Evolutionary conservation across 108 stramenopile species (phyloP), one percentile per base, ranked within the genome.

Genomic region (Licmophora abbreviata): DNA sequence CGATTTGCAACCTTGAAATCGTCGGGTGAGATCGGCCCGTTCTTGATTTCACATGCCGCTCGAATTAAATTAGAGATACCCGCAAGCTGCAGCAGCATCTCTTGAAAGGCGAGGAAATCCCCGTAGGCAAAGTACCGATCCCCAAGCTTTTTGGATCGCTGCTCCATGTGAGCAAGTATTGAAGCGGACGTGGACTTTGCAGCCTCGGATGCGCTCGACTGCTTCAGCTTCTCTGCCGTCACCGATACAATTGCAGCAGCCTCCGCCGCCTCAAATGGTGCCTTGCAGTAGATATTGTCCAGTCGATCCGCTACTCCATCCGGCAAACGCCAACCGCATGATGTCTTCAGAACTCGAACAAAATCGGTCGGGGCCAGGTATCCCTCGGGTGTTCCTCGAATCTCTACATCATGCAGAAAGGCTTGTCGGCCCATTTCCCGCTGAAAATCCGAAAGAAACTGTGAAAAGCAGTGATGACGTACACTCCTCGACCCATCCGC

Each of bases 1-100:
- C 61, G 59, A 26, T 57, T 66, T 11, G 73, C 73, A 6, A 74
- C 78, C 52, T 80, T 80, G 54, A 80, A 48, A 51, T 80, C 79
- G 44, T 80, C 79, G 9, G 67, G 50, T 17, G 74, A 75, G 11
- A 80, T 40, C 11, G 70, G 50, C n/a, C 66, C 74, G 17, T 50
- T 49, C 55, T 73, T 80, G 31, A 71, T 56, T 14, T 65, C 36
- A 15, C 59, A 58, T 2, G 70, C 66, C 40, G 37, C 34, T 25
- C 67, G 53, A 37, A 78, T 66, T 25, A 69, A 49, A 38, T 59
- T 65, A 50, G 63, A 73, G 23, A 73, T 62, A 10, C 68, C 64
- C 2, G 71, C 60, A 32, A 78, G 60, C 29, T 61, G 48, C 7
- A 32, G 32, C 1, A 78, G 56, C 14, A 78, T 44, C 15, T 73